Percentiles rank a stretch among this genome's conserved stretches.
Evolutionary conservation across 208 protist genomes (phyloP).

Genomic region (Leishmania lainsoni): DNA sequence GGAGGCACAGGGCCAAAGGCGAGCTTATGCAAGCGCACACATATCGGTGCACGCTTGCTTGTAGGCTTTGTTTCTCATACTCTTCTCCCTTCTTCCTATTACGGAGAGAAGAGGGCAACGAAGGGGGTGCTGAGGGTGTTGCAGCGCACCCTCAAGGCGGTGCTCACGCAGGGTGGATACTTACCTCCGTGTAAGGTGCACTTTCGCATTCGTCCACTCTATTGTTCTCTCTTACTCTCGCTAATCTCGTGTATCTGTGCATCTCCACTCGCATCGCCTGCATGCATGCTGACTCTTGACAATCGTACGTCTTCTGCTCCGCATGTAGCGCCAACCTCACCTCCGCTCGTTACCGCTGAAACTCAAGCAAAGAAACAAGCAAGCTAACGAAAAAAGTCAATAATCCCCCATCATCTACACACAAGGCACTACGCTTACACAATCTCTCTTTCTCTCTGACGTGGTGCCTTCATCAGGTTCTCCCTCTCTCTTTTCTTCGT

Average conservation of each 20-base stretch:
- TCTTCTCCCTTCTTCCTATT: neutral
- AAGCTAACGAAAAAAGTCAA: neutral
- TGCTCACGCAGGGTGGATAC: neutral
- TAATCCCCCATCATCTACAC: neutral
- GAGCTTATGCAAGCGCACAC: neutral
- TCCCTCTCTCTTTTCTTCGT: neutral
- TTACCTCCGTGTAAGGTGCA: neutral
- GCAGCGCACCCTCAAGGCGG: neutral
- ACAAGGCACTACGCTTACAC: neutral
- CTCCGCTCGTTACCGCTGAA: neutral
- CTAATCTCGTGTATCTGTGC: neutral
- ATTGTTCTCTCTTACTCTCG: neutral
- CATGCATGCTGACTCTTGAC: neutral
- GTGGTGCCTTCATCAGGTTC: neutral
- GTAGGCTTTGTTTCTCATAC: neutral
- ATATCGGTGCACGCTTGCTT: neutral
- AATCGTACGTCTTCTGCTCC: neutral
- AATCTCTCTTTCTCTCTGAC: neutral
- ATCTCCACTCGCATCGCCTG: neutral
- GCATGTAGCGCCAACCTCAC: neutral
- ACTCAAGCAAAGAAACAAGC: neutral
- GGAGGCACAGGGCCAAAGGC: neutral
- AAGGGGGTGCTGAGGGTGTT: neutral
- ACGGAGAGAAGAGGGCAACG: neutral
- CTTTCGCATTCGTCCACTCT: neutral